phyloP scores from a whole-genome alignment of 208 protist genomes.

The Leishmania mexicana region DNA sequence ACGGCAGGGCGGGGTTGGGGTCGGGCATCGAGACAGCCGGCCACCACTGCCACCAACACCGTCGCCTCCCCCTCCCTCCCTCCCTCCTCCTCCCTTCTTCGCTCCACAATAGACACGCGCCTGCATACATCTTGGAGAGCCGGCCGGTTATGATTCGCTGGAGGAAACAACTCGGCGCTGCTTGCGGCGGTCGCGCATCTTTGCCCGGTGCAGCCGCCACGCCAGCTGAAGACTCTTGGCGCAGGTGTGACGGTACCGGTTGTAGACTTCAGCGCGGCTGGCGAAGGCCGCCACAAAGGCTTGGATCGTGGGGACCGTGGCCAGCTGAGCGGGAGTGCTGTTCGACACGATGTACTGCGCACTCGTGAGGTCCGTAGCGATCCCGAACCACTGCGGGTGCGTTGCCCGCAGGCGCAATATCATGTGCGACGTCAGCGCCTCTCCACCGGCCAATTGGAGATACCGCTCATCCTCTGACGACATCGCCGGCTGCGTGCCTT shows the following conservation, averaged over 20 bases:
- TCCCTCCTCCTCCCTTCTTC: not conserved
- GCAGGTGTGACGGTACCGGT: conserved; percentile 33
- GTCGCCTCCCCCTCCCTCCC: not conserved
- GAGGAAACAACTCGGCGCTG: not conserved
- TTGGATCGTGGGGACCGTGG: conserved; percentile 30
- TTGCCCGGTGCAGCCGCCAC: conserved; percentile 18
- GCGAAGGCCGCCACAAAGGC: conserved; percentile 35
- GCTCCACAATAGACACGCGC: not conserved
- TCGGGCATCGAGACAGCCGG: not conserved
- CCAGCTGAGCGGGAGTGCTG: conserved; percentile 17
- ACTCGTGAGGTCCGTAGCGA: conserved; percentile 13
- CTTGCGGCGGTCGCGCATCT: not conserved
- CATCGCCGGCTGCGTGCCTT: not conserved
- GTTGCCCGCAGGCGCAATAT: conserved; percentile 28
- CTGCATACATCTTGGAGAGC: not conserved
- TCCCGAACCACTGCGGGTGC: conserved; percentile 46
- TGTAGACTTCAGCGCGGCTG: conserved; percentile 32
- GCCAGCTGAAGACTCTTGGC: conserved; percentile 45
- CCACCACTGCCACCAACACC: not conserved
- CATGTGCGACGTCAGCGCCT: conserved; percentile 30
- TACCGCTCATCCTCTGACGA: conserved; percentile 20
- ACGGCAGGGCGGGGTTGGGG: too few relatives aligned
- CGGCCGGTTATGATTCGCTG: not conserved
- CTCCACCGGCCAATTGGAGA: conserved; percentile 17
- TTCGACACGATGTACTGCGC: conserved; percentile 5